Conservation (phyloP, 116 monocot species). For the Phalaenopsis hybrid region DNA sequence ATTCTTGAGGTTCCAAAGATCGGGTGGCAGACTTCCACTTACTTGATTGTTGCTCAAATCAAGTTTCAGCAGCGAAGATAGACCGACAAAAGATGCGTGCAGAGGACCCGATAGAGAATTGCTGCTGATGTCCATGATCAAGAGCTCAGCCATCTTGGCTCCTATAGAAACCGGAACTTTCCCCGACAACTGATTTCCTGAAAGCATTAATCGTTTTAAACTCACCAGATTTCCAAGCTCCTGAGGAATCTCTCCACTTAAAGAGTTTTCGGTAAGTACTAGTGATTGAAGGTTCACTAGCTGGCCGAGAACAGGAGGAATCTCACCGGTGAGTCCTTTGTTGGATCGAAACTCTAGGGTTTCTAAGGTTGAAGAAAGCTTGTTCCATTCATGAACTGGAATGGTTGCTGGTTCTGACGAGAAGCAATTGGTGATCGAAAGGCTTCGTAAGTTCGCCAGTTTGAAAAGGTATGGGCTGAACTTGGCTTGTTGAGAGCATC, state of each 20-base stretch:
- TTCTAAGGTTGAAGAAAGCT: conserved; percentile 13
- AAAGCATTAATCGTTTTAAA: conserved; percentile 18
- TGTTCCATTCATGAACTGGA: conserved; percentile 5
- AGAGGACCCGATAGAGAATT: conserved; percentile 20
- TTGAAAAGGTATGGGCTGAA: conserved; percentile 18
- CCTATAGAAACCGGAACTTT: conserved; percentile 15
- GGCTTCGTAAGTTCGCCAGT: conserved; percentile 16
- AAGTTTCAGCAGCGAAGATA: conserved; percentile 23
- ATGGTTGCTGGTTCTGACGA: conserved; percentile 2
- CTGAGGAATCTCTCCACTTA: conserved; percentile 13
- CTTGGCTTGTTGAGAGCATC: conserved; percentile 10
- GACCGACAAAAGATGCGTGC: conserved; percentile 8
- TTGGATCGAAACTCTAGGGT: conserved; percentile 23
- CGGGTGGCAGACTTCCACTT: conserved; percentile 10
- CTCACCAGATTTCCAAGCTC: conserved; percentile 18
- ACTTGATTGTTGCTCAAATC: conserved; percentile 19
- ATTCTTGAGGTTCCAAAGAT: conserved; percentile 15
- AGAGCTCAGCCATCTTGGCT: conserved; percentile 9
- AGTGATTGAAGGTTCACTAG: conserved; percentile 18
- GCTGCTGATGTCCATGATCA: conserved; percentile 29
- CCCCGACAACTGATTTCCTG: conserved; percentile 14
- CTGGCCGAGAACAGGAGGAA: conserved; percentile 11
- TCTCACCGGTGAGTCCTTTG: conserved; percentile 12
- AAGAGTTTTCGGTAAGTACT: conserved; percentile 19
- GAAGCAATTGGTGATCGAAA: conserved; percentile 26